Base-by-base conservation (phyloP, 768 basidiomycete genomes). In the Clathrus columnatus region DNA sequence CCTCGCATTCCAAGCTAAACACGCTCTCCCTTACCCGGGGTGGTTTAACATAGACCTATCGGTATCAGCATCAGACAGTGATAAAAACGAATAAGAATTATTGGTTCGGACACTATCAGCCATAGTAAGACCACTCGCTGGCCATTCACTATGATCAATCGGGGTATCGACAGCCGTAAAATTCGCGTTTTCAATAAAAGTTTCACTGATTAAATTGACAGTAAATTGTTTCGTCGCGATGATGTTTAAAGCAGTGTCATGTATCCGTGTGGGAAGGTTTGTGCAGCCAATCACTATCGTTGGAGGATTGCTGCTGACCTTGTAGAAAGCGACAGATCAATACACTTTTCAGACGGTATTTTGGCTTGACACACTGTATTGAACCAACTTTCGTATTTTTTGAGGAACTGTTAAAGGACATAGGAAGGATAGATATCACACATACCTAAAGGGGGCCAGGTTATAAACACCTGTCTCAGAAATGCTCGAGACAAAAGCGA, bases 151-250 rank as follows among this genome's bases (percentile, higher is more conserved):
- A 26, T 73, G 70, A 44, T 74, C 65, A 4, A 70, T 70, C 43
- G 81, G 81, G 16, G 79, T 73, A 54, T 84, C 80, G 21, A 80
- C 72, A 7, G 79, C 72, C n/a, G 75, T 71, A 48, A 69, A 67
- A 62, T 84, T 83, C 7, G 79, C 80, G 2, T 78, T 76, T 61
- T 82, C 78, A 48, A 74, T 68, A 60, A 83, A 79, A 1, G 74
- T 69, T 65, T 88, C 84, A 55, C 81, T 84, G 60, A 91, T 80
- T 50, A 85, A 80, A 61, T 80, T 85, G 49, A 84, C 79, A 5
- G 80, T 82, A 66, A 90, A 91, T 63, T 85, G 73, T 58, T 81
- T 82, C 14, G 79, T 84, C 0, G 71, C 70, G 48, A 78, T 66
- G 58, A 87, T 84, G 58, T 89, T 89, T 55, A 75, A 72, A 47